Evolutionary conservation across 179 eudicot species (phyloP).

Genomic region (Carnegiea gigantea): DNA sequence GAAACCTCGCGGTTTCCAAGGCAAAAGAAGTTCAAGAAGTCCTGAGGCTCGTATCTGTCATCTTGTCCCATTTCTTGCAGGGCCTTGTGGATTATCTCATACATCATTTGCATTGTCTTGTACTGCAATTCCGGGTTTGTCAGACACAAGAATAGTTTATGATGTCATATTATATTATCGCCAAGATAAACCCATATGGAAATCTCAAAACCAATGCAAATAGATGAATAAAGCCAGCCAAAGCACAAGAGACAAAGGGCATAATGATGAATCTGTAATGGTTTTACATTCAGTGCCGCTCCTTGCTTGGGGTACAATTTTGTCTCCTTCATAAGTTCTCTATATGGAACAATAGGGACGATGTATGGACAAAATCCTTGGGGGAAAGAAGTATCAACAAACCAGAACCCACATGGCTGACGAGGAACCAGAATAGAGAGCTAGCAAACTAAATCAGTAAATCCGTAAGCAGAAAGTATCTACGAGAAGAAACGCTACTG

Average conservation of each 20-base stretch:
- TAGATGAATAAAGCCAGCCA: no score
- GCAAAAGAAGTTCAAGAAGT: conserved; percentile 77
- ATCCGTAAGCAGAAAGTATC: no score
- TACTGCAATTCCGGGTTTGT: conserved; percentile 38
- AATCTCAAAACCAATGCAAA: background rate
- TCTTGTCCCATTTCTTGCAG: conserved; percentile 65
- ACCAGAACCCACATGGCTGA: background rate
- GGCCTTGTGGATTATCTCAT: conserved; percentile 66
- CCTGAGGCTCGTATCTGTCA: conserved; percentile 63
- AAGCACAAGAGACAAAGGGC: background rate
- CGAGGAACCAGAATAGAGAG: background rate
- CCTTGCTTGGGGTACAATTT: background rate
- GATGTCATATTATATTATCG: background rate
- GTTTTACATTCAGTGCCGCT: no score
- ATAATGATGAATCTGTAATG: background rate
- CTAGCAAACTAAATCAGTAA: no score
- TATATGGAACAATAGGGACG: background rate
- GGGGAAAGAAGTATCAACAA: no score
- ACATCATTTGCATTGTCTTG: conserved; percentile 93
- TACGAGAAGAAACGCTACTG: no score
- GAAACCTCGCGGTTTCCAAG: conserved; percentile 67
- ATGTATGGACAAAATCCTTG: no score
- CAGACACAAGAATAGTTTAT: background rate
- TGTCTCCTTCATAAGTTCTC: no score
- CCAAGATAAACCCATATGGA: background rate